These are phyloP conservation scores for Claviceps sp. DNA, from an alignment of 2,329 filamentous ascomycete genomes.

Conservation along the genomic window DNA sequence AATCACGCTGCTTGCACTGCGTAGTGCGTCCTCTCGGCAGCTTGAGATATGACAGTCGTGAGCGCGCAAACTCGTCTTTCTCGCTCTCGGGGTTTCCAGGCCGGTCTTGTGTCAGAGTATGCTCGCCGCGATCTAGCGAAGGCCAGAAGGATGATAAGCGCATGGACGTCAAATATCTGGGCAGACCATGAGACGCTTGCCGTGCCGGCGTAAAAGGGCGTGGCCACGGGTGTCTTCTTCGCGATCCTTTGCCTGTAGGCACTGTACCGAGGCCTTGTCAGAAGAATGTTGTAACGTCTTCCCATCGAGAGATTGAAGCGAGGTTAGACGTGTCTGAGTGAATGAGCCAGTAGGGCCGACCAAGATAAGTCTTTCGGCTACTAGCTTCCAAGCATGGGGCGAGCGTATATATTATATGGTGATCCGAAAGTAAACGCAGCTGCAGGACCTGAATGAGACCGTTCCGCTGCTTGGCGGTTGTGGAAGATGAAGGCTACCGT, in stretches of 20 bases:
- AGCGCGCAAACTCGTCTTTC: slow-evolving; percentile 24
- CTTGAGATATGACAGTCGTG: slow-evolving; percentile 9
- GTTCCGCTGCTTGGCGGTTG: slow-evolving; percentile 39
- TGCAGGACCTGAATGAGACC: slow-evolving; percentile 49
- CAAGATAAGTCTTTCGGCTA: too few relatives aligned
- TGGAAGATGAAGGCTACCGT: slow-evolving; percentile 55
- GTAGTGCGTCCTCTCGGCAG: too few relatives aligned
- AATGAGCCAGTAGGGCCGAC: too few relatives aligned
- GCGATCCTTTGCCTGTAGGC: slow-evolving; percentile 50
- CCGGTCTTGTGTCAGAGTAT: slow-evolving; percentile 47
- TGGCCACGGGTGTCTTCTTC: slow-evolving; percentile 27
- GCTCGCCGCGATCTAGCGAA: slow-evolving; percentile 30
- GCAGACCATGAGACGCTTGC: slow-evolving; percentile 47
- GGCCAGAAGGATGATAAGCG: slow-evolving; percentile 39
- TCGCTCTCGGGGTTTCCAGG: slow-evolving; percentile 37
- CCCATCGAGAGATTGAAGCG: too few relatives aligned
- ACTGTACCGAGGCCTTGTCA: slow-evolving; percentile 38
- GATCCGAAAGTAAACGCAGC: neutral
- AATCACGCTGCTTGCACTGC: neutral
- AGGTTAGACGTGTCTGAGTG: too few relatives aligned
- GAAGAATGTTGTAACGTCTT: slow-evolving; percentile 4
- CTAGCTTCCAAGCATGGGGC: too few relatives aligned
- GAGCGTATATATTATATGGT: too few relatives aligned
- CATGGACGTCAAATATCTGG: slow-evolving; percentile 46
- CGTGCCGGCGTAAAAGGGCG: slow-evolving; percentile 54